Evolutionary conservation across 345 rosid species (phyloP), one percentile per base, ranked within the genome.

Genomic region (Kernera saxatilis): DNA sequence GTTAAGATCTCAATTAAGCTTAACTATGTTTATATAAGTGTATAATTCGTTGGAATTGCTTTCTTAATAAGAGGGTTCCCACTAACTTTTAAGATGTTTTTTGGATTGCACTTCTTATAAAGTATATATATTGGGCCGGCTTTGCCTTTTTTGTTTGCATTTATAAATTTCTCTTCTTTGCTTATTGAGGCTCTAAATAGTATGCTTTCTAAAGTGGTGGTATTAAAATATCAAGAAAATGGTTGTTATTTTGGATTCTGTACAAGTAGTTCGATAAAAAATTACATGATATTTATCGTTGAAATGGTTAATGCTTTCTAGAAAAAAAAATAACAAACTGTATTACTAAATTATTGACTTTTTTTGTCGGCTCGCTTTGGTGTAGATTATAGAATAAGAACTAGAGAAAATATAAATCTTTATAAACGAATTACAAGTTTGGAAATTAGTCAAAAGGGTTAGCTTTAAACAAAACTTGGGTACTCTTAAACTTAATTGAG

Each of bases 381-480:
- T 61, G 18, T 14, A 12, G n/a, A 61, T 10, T 13, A 22, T 50
- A 33, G 25, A 49, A 49, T 6, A 46, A 19, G 19, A 73, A 67
- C 7, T 2, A 40, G 32, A 6, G 52, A 36, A 61, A 52, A 50
- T 9, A 15, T 22, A 72, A 14, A 40, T 30, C 10, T 27, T 36
- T 56, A 74, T 67, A 50, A 75, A 69, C 35, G 65, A 45, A 53
- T 45, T 68, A 75, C 69, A 69, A 35, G 58, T 53, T 69, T 49
- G 70, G 29, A 45, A 32, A 61, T 45, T 69, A 75, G 65, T 62
- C 65, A 36, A 53, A 69, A 63, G 78, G 79, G 70, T 75, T 45
- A 69, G 75, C 50, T 69, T 52, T 61, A 61, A 62, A 62, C 79
- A 75, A 75, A 75, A 75, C 13, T 75, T 75, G 79, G 74, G 74